Conservation (phyloP, 768 basidiomycete species). For the Auricularia sp. region DNA sequence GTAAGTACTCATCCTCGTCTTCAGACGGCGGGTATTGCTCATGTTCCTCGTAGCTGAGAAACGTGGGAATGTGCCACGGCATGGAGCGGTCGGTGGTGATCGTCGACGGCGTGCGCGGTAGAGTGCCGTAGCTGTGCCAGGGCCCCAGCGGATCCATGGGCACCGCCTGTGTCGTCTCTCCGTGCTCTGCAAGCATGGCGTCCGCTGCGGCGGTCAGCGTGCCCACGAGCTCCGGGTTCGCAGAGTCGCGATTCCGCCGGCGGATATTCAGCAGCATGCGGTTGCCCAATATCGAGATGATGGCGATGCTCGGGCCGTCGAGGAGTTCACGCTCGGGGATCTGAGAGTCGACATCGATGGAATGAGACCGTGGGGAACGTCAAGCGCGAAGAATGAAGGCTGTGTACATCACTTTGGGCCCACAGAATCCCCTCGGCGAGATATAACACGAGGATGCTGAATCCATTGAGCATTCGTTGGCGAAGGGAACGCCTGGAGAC, state of each 20-base stretch:
- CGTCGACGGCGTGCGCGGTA: background rate
- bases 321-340: background rate
- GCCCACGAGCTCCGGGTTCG: background rate
- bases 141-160: background rate
- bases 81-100: background rate
- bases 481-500: background rate
- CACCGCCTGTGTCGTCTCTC: background rate
- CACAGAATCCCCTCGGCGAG: background rate
- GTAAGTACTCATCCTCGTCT: background rate
- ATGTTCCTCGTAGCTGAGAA: background rate
- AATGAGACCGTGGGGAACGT: background rate
- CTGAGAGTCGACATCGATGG: background rate
- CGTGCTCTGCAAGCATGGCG: background rate
- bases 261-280: conserved; percentile 1
- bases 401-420: background rate
- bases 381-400: no score
- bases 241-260: background rate
- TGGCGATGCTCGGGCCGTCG: background rate
- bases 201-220: background rate
- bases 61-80: background rate
- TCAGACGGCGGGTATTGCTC: background rate
- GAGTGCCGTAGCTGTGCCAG: background rate
- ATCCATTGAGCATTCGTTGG: background rate
- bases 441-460: background rate
- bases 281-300: conserved; percentile 1